Evolutionary conservation across 371 early-diverging fungal genomes (phyloP).

Genomic region (Syncephalastrum racemosum): DNA sequence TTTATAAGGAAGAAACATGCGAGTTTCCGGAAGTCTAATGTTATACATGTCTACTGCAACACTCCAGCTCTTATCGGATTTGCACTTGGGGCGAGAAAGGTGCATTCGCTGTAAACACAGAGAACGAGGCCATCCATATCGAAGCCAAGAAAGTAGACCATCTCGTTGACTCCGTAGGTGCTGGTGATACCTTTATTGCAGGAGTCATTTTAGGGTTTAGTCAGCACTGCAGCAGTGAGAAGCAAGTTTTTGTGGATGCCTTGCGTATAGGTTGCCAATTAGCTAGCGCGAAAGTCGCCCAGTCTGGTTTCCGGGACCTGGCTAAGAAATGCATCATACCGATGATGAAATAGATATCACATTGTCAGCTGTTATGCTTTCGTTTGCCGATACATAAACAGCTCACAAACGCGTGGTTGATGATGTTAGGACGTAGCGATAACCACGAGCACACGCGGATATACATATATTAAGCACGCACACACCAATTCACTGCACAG

Average conservation of each 20-base stretch:
- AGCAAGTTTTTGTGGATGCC: conserved; percentile 16
- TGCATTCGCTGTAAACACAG: conserved; percentile 47
- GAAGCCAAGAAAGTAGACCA: conserved; percentile 37
- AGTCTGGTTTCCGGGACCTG: conserved; percentile 58
- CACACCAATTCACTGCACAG: too few species aligned
- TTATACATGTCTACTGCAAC: neutral
- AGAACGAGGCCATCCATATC: conserved; percentile 37
- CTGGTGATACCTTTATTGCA: conserved; percentile 73
- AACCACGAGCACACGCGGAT: too few species aligned
- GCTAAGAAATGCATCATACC: neutral
- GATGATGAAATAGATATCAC: too few species aligned
- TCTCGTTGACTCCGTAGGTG: conserved; percentile 64
- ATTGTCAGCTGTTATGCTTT: too few species aligned
- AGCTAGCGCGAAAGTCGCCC: conserved; percentile 64
- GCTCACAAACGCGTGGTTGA: too few species aligned
- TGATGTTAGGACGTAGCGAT: too few species aligned
- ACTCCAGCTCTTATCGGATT: conserved; percentile 26
- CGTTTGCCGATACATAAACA: too few species aligned
- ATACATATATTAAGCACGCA: too few species aligned
- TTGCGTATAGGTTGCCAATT: conserved; percentile 51
- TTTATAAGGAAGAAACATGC: neutral
- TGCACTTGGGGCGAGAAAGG: conserved; percentile 64
- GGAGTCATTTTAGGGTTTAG: conserved; percentile 55
- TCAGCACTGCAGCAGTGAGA: conserved; percentile 19
- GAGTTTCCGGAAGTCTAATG: neutral